A percentile compares a stretch with the other conserved stretches of the same genome.
phyloP scores from a whole-genome alignment of 192 early-diverging fungal genomes.

The Entomortierella parvispora region DNA sequence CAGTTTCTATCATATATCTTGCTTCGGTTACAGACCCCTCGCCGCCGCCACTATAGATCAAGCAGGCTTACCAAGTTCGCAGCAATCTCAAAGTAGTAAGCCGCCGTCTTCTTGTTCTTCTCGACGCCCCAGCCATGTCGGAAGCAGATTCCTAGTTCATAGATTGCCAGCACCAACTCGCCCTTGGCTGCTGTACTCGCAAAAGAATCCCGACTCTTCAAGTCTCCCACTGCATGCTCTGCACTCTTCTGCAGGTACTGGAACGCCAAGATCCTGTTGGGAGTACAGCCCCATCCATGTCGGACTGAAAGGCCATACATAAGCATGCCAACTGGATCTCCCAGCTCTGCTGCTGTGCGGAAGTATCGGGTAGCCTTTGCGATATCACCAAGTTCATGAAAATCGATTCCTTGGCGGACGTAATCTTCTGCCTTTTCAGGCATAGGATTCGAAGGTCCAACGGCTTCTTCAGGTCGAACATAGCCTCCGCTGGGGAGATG shows the following conservation, averaged over 20 bases:
- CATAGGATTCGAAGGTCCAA: constrained; percentile 47
- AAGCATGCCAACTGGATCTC: constrained; percentile 74
- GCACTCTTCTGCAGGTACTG: constrained; percentile 77
- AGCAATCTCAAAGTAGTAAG: constrained; percentile 85
- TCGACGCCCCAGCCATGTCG: constrained; percentile 85
- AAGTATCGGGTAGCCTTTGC: constrained; percentile 78
- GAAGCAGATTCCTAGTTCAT: constrained; percentile 82
- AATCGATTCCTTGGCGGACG: constrained; percentile 72
- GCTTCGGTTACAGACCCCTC: too few species aligned
- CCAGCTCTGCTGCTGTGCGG: constrained; percentile 70
- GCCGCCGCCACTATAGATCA: too few species aligned
- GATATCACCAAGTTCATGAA: constrained; percentile 75
- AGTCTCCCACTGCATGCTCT: constrained; percentile 68
- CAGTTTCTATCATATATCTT: too few species aligned
- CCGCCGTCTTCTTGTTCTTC: constrained; percentile 75
- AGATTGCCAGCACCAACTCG: constrained; percentile 80
- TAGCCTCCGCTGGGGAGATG: constrained; percentile 34
- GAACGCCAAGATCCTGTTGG: constrained; percentile 73
- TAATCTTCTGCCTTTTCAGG: constrained; percentile 64
- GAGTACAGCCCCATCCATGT: constrained; percentile 82
- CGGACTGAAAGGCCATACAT: constrained; percentile 80
- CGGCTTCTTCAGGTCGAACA: constrained; percentile 45
- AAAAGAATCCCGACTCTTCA: constrained; percentile 65
- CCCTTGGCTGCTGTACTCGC: constrained; percentile 67
- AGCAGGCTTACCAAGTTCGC: constrained; percentile 66